Percentiles rank a stretch among this genome's conserved stretches.
Conservation (phyloP, 306 rosid genomes). For the Cicer pinnatifidum region DNA sequence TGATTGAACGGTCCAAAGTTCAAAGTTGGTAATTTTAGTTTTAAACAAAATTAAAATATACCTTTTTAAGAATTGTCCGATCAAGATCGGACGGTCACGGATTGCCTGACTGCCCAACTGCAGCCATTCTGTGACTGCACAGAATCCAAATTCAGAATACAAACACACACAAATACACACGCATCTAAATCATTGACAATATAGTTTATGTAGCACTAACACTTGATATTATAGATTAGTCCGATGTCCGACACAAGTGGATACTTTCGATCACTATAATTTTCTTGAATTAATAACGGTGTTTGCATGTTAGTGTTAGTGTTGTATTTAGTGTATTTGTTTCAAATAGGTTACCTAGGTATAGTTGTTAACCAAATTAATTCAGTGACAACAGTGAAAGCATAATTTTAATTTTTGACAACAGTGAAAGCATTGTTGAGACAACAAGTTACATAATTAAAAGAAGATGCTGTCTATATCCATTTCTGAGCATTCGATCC, state of each 20-base stretch:
- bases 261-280: neutral
- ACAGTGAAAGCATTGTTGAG: neutral
- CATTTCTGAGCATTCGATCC: constrained; percentile 25
- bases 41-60: too few species aligned
- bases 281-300: neutral
- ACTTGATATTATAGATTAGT: neutral
- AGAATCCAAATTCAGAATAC: too few species aligned
- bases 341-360: too few species aligned
- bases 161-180: constrained; percentile 10
- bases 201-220: neutral
- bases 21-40: too few species aligned
- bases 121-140: too few species aligned
- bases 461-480: neutral
- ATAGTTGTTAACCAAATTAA: constrained; percentile 15
- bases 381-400: neutral
- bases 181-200: constrained; percentile 38
- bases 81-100: too few species aligned
- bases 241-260: neutral
- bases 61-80: too few species aligned
- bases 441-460: neutral
- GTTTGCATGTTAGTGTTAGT: too few species aligned
- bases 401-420: neutral
- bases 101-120: too few species aligned
- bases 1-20: too few species aligned
- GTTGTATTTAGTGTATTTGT: neutral